These are phyloP conservation scores for Senecio squalidus DNA, from an alignment of 140 eudicot species.

Conservation along the genomic window DNA sequence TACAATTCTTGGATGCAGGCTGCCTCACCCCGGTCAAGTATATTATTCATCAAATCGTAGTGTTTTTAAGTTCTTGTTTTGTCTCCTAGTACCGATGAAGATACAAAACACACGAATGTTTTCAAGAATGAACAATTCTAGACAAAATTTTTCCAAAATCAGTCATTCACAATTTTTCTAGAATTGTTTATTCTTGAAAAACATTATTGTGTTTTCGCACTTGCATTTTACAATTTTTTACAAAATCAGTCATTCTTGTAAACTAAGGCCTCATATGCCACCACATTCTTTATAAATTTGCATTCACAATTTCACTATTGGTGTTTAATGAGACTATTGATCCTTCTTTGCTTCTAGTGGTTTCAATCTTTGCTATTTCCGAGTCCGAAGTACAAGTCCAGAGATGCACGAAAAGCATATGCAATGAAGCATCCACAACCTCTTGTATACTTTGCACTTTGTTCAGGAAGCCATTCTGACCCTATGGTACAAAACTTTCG, in stretches of 20 bases:
- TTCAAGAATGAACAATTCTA: background rate
- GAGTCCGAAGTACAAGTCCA: conserved; percentile 64
- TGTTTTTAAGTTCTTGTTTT: background rate
- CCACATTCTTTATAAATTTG: background rate
- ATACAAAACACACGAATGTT: background rate
- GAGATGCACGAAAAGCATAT: conserved; percentile 50
- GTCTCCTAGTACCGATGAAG: background rate
- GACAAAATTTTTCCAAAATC: no score
- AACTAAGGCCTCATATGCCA: background rate
- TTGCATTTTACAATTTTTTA: background rate
- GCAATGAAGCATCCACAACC: conserved; percentile 62
- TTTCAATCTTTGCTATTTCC: conserved; percentile 56
- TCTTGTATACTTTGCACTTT: conserved; percentile 64
- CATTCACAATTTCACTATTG: background rate
- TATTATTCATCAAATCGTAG: conserved; percentile 5
- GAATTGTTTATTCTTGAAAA: background rate
- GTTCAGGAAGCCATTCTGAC: conserved; percentile 84
- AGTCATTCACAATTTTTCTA: no score
- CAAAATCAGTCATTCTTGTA: background rate
- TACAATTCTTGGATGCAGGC: conserved; percentile 63
- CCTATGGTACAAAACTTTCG: conserved; percentile 53
- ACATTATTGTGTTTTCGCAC: no score
- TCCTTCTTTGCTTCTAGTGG: conserved; percentile 55
- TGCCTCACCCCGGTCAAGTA: conserved; percentile 95
- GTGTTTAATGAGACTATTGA: background rate